Evolutionary conservation across 2,329 filamentous ascomycete genomes (phyloP).

Genomic region (Coniosporium tulheliwenetii): DNA sequence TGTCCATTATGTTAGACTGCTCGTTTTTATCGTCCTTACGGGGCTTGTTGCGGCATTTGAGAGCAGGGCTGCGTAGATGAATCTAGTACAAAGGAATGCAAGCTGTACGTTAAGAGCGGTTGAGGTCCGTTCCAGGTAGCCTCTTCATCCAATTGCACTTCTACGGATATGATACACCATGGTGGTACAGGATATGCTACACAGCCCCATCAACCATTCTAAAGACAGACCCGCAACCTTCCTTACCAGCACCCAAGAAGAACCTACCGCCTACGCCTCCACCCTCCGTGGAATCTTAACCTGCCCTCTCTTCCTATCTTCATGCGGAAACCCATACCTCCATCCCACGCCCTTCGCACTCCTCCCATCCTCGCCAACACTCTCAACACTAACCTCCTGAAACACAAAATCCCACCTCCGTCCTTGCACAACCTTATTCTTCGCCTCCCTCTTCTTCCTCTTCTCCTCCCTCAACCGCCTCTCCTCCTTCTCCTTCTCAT

Average conservation of each 20-base stretch:
- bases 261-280: constrained; percentile 14
- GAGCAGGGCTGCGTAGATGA: too few relatives aligned
- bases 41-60: too few relatives aligned
- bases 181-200: too few relatives aligned
- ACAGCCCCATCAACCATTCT: too few relatives aligned
- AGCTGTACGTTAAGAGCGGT: too few relatives aligned
- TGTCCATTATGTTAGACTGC: too few relatives aligned
- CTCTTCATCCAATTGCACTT: too few relatives aligned
- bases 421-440: constrained; percentile 27
- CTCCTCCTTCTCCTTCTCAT: constrained; percentile 23
- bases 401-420: constrained; percentile 46
- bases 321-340: constrained; percentile 45
- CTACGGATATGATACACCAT: too few relatives aligned
- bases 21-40: too few relatives aligned
- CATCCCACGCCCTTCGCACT: constrained; percentile 37
- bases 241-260: not conserved
- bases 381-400: constrained; percentile 39
- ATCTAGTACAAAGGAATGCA: too few relatives aligned
- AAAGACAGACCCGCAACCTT: too few relatives aligned
- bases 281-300: constrained; percentile 49
- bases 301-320: constrained; percentile 46
- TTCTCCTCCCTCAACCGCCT: constrained; percentile 17
- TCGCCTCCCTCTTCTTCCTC: constrained; percentile 25
- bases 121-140: too few relatives aligned
- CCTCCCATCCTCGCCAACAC: constrained; percentile 38